phyloP scores from a whole-genome alignment of 2,329 filamentous ascomycete genomes.

The Grosmannia serpens region DNA sequence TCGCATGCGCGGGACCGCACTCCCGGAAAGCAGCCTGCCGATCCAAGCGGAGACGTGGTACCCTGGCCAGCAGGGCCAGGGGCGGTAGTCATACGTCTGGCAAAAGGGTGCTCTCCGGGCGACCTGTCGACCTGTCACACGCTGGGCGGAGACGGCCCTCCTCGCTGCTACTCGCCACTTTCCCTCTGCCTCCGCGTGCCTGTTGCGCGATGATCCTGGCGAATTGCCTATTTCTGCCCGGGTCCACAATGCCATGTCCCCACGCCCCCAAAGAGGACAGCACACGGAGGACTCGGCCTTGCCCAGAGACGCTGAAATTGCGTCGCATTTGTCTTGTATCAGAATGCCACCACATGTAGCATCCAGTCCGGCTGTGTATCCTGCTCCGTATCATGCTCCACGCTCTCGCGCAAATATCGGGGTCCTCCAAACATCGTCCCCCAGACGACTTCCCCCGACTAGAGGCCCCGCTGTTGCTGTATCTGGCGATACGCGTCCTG shows the following conservation, averaged over 20 bases:
- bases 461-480: background rate
- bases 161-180: background rate
- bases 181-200: background rate
- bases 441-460: background rate
- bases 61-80: background rate
- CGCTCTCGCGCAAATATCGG: no score
- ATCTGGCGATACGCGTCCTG: slow-evolving; percentile 22
- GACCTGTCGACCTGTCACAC: background rate
- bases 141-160: background rate
- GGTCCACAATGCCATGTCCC: background rate
- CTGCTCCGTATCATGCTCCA: no score
- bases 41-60: background rate
- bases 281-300: background rate
- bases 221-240: background rate
- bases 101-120: background rate
- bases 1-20: no score
- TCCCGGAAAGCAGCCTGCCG: no score
- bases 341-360: no score
- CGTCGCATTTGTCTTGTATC: background rate
- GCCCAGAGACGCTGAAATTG: background rate
- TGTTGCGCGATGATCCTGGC: background rate
- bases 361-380: no score
- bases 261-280: background rate
- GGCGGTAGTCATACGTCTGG: background rate
- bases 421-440: background rate